phyloP scores from a whole-genome alignment of 1,139 yeast genomes.

The Saccharomyces hybrid region DNA sequence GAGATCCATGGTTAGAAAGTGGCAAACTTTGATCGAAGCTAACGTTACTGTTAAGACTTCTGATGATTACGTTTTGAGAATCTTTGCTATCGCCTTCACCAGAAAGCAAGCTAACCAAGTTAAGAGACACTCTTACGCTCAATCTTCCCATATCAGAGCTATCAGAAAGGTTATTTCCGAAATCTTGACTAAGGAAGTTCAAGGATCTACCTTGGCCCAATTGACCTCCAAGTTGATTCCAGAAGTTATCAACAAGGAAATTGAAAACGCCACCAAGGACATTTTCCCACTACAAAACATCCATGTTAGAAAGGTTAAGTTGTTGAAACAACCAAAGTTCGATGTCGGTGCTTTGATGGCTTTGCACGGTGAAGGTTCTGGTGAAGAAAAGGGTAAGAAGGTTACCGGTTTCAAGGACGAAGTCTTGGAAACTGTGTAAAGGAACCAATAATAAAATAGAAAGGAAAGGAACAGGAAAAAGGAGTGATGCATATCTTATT shows the following conservation, averaged over 20 bases:
- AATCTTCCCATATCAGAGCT: constrained; percentile 81
- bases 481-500: constrained; percentile 1
- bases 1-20: constrained; percentile 85
- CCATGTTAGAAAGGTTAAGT: constrained; percentile 86
- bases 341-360: constrained; percentile 83
- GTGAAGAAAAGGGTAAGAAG: constrained; percentile 87
- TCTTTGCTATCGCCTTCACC: constrained; percentile 89
- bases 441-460: background rate
- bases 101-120: constrained; percentile 84
- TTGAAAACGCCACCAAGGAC: constrained; percentile 75
- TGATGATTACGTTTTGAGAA: constrained; percentile 82
- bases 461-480: background rate
- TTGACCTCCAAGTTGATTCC: constrained; percentile 83
- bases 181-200: constrained; percentile 78
- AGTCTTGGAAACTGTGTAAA: constrained; percentile 75
- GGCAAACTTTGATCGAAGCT: constrained; percentile 90
- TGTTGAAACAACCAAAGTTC: constrained; percentile 86
- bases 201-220: constrained; percentile 78
- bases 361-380: constrained; percentile 81
- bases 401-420: constrained; percentile 85
- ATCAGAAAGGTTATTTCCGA: constrained; percentile 68
- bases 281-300: constrained; percentile 88
- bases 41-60: constrained; percentile 87
- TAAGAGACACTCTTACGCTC: constrained; percentile 88
- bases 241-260: constrained; percentile 86